Conservation (phyloP, 1,284 basidiomycete genomes). For the Papiliotrema fonsecae region DNA sequence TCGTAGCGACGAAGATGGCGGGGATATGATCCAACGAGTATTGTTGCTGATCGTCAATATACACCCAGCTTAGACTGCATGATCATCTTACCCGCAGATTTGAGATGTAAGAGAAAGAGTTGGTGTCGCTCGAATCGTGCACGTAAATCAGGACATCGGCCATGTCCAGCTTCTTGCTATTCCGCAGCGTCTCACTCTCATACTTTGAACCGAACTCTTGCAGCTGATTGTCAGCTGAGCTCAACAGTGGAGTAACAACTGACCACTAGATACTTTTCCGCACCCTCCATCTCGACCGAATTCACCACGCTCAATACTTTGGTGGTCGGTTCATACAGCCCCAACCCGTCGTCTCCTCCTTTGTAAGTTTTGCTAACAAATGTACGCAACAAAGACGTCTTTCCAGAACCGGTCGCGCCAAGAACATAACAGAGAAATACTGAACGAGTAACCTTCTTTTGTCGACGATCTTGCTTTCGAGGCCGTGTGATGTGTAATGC, state of each 20-base stretch:
- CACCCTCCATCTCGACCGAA: conserved; percentile 87
- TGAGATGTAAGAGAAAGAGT: conserved; percentile 97
- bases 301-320: conserved; percentile 90
- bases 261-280: conserved; percentile 93
- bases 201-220: conserved; percentile 97
- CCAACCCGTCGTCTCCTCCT: conserved; percentile 40
- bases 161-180: conserved; percentile 81
- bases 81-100: conserved; percentile 70
- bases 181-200: conserved; percentile 84
- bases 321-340: conserved; percentile 74
- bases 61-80: background rate
- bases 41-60: conserved; percentile 67
- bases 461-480: conserved; percentile 77
- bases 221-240: conserved; percentile 53
- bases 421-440: conserved; percentile 91
- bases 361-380: conserved; percentile 75
- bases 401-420: conserved; percentile 92
- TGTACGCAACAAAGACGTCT: conserved; percentile 77
- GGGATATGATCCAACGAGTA: conserved; percentile 91
- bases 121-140: conserved; percentile 96
- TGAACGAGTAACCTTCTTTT: conserved; percentile 79
- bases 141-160: conserved; percentile 95
- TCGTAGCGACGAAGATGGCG: conserved; percentile 95
- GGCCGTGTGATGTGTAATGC: conserved; percentile 77
- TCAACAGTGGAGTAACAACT: conserved; percentile 40